Evolutionary conservation across 2,329 filamentous ascomycete species (phyloP), one percentile per base, ranked within the genome.

Genomic region (Rhynchosporium graminicola): DNA sequence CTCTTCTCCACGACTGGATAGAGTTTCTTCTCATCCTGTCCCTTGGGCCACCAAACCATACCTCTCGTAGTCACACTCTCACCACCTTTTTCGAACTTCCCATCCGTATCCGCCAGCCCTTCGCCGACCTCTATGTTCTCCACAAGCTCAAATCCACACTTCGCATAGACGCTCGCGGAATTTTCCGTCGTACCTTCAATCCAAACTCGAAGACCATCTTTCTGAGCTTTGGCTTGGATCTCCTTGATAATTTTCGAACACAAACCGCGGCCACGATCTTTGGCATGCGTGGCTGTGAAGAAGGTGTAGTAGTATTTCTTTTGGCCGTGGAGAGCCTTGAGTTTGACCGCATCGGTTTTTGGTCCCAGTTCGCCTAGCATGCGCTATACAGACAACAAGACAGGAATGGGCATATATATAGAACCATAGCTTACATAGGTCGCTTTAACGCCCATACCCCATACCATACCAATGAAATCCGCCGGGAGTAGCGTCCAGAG

Each of bases 281-380:
- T 52, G 8, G 48, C 40, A 3, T 38, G 13, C 1, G 69, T 69
- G 2, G 51, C 67, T 3, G 64, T 46, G 45, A 70, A 68, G 38
- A 69, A 70, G 4, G 68, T 48, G 40, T 70, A 69, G 60, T 67
- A 67, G 38, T 60, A 65, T 9, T 61, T 61, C 3, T 64, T 60
- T 12, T 58, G n/a, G 6, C 55, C 56, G 3, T 9, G 38, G 2
- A 67, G 46, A 5, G 46, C 65, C n/a, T 60, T 62, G 2, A 20
- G 31, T 56, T 64, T 68, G 20, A 46, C 43, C 2, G 50, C 61
- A 20, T 67, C 61, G 8, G 46, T 43, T 3, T 63, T n/a, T 3
- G 65, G 61, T 3, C 26, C 31, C 50, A 58, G 66, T 51, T 69
- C 68, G 12, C 57, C 54, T 20, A 68, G 26, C 60, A 65, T 69